Conservation (phyloP, 176 grass and related monocot genomes). For the Ampelocalamus luodianensis region DNA sequence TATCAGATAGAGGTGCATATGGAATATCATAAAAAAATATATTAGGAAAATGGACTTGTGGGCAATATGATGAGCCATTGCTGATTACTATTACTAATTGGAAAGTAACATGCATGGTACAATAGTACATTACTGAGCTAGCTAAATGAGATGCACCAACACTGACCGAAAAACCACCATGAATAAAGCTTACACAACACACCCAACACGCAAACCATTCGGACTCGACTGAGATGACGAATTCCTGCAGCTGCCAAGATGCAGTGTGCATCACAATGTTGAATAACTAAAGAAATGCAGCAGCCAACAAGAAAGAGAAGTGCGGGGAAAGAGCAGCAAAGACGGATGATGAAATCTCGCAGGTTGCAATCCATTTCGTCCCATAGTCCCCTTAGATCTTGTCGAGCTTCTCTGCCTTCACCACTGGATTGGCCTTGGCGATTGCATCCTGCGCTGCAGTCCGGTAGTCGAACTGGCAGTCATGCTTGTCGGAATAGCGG, state of each 20-base stretch:
- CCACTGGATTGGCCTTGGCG: conserved; percentile 94
- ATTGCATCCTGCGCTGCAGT: conserved; percentile 82
- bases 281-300: conserved; percentile 29
- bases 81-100: conserved; percentile 64
- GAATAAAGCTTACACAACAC: conserved; percentile 65
- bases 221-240: conserved; percentile 42
- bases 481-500: conserved; percentile 95
- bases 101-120: conserved; percentile 51
- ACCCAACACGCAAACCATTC: conserved; percentile 69
- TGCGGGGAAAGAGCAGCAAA: conserved; percentile 50
- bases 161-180: conserved; percentile 53
- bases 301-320: conserved; percentile 55
- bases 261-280: conserved; percentile 49
- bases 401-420: conserved; percentile 98
- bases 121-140: conserved; percentile 62
- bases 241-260: conserved; percentile 62
- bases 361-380: conserved; percentile 26
- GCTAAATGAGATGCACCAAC: conserved; percentile 62
- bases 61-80: conserved; percentile 48
- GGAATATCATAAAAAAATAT: neutral
- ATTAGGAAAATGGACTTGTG: neutral
- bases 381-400: conserved; percentile 71
- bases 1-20: neutral
- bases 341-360: conserved; percentile 36
- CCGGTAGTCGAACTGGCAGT: conserved; percentile 92